Evolutionary conservation across 495 filamentous ascomycete genomes (phyloP), one percentile per base, ranked within the genome.

Genomic region (Tuber calosporum): DNA sequence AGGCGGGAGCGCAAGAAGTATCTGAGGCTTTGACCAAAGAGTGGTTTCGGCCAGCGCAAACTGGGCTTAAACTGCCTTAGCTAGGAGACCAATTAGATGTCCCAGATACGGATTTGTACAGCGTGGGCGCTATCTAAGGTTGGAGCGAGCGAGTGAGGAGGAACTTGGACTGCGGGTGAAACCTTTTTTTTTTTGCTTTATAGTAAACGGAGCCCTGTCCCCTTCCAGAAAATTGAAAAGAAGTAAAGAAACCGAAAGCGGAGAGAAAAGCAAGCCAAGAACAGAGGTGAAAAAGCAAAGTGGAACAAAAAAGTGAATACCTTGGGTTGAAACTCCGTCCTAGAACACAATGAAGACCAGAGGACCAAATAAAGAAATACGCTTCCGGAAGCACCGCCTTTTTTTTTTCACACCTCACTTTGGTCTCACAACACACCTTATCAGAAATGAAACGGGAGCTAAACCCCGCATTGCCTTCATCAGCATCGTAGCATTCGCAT

Each of bases 1-100:
- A 84, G 66, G 75, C 81, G 41, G 84, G 85, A 6, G 90, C 89
- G 41, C 83, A 86, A 74, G 84, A 87, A 72, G 83, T 87, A 22
- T 84, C 87, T 72, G 72, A 83, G 66, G 82, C 84, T 71, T 83
- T 91, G 67, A 73, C 85, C 72, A 82, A 82, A 42, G 86, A 90
- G 82, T 91, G 89, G 90, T 87, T 91, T 67, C 77, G 79, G 45
- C 80, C 80, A 19, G 39, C 69, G 20, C 71, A 81, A 68, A 82
- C 77, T 8, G 80, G 80, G 17, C 72, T 82, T 43, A 41, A 75
- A 43, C 42, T 73, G 42, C 76, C 76, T n/a, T 78, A 77, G 72
- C 22, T 69, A 41, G 30, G 8, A 42, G 38, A 34, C 22, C 26
- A 68, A 69, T 69, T 67, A 41, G 26, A 19, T 39, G 7, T 40